Conservation (phyloP, 1,284 basidiomycete genomes). For the Macrocystidia cucumis region DNA sequence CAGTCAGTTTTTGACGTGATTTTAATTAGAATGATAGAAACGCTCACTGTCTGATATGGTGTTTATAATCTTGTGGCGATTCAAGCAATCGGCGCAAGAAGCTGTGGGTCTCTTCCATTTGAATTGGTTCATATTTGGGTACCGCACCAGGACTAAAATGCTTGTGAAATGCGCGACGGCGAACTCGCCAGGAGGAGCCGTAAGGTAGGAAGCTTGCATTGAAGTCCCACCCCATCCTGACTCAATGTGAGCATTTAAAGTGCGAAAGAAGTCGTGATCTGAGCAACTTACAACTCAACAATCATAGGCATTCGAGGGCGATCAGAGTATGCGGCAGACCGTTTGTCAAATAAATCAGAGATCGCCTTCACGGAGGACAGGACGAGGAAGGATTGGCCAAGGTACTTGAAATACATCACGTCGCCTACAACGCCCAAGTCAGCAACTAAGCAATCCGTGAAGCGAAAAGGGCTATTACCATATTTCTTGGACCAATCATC, state of each 20-base stretch:
- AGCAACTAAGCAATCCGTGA: neutral
- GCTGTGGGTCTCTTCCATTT: conserved; percentile 5
- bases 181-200: conserved; percentile 11
- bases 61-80: conserved; percentile 3
- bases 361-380: conserved; percentile 32
- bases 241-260: too few species aligned
- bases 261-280: too few species aligned
- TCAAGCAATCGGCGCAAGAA: conserved; percentile 8
- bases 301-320: conserved; percentile 39
- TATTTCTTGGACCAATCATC: conserved; percentile 28
- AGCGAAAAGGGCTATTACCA: conserved; percentile 19
- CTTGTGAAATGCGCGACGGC: conserved; percentile 12
- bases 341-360: conserved; percentile 38
- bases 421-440: conserved; percentile 23
- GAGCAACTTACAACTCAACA: conserved; percentile 36
- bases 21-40: too few species aligned
- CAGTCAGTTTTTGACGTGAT: too few species aligned
- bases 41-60: conserved; percentile 4
- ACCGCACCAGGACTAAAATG: conserved; percentile 8
- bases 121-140: conserved; percentile 4
- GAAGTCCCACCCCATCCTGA: too few species aligned
- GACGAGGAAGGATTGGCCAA: conserved; percentile 34
- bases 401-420: conserved; percentile 29
- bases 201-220: conserved; percentile 8
- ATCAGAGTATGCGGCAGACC: conserved; percentile 41